Evolutionary conservation across 441 rosid species (phyloP), one percentile per base, ranked within the genome.

Genomic region (Pelargonium fulgidum): DNA sequence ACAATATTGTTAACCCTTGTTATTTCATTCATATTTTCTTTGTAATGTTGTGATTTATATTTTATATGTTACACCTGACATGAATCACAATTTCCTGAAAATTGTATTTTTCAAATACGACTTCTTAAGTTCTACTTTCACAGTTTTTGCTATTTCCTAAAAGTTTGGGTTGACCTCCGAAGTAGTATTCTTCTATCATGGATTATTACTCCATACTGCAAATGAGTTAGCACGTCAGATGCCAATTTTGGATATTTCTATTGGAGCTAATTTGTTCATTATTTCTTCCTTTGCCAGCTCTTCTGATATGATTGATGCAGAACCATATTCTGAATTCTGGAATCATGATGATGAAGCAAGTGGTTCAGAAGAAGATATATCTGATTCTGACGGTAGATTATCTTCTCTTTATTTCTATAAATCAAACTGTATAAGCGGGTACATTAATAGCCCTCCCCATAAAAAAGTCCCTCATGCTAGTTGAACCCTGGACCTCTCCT

Each of bases 321-420:
- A 82, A 39, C 81, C 78, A 22, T 66, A 68, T 74, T 94, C 99
- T 14, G 99, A 94, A 78, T 94, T 91, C 79, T 94, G 99, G 99
- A 89, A 90, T 70, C 91, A 83, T 71, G 86, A 84, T 24, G 91
- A 88, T 73, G 97, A 86, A 83, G 89, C 76, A 13, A 89, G 85
- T 70, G 73, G 75, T 77, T 89, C 94, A 5, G 92, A 92, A 75
- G 99, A 93, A 76, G 97, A 92, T 73, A 92, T 94, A 67, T 92
- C 97, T 65, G 96, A 90, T 81, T 83, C 86, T 54, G 97, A 94
- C 70, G 93, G 96, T 87, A 77, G 65, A 63, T 69, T 45, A 45
- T 64, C 73, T 70, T 73, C n/a, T 19, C 54, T 42, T 56, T 73
- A 22, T 62, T 65, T 74, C 64, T 65, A 4, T 7, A 26, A 65